Conservation (phyloP, 2,329 filamentous ascomycete species). For the Mollisia scopiformis region DNA sequence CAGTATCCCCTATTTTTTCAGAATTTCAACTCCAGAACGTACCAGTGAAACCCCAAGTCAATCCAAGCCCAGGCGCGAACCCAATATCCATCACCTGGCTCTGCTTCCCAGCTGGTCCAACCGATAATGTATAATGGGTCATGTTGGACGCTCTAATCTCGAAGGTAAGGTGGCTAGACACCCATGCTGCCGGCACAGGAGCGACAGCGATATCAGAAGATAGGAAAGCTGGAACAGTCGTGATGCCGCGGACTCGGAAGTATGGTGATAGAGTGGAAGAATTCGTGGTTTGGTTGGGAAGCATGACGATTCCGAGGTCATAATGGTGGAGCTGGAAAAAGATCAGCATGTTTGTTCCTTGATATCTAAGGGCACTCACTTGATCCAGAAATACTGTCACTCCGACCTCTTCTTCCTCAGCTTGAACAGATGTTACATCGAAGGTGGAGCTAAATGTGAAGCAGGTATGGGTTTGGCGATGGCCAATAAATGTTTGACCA, state of each 20-base stretch:
- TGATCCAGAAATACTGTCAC: conserved; percentile 52
- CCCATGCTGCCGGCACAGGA: conserved; percentile 14
- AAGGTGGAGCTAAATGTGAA: conserved; percentile 50
- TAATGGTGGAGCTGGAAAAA: conserved; percentile 46
- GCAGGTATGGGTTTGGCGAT: conserved; percentile 57
- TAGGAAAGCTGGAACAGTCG: conserved; percentile 16
- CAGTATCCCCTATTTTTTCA: too few species aligned
- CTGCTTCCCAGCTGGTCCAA: conserved; percentile 31
- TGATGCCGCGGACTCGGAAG: conserved; percentile 20
- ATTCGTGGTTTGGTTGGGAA: conserved; percentile 4
- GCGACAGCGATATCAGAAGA: conserved; percentile 10
- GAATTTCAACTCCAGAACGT: not conserved
- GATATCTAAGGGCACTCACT: conserved; percentile 4
- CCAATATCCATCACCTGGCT: conserved; percentile 48
- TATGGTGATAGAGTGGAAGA: conserved; percentile 5
- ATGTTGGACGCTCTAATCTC: conserved; percentile 22
- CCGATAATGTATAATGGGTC: conserved; percentile 25
- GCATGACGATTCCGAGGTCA: conserved; percentile 36
- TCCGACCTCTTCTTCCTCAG: conserved; percentile 51
- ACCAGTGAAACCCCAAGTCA: conserved; percentile 29
- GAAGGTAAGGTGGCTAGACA: conserved; percentile 10
- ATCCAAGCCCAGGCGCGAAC: conserved; percentile 38
- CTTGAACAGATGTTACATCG: conserved; percentile 43
- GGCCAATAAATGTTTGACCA: conserved; percentile 53
- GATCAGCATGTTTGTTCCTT: not conserved